Conservation (phyloP, 768 basidiomycete species). For the Tulasnella sp. region DNA sequence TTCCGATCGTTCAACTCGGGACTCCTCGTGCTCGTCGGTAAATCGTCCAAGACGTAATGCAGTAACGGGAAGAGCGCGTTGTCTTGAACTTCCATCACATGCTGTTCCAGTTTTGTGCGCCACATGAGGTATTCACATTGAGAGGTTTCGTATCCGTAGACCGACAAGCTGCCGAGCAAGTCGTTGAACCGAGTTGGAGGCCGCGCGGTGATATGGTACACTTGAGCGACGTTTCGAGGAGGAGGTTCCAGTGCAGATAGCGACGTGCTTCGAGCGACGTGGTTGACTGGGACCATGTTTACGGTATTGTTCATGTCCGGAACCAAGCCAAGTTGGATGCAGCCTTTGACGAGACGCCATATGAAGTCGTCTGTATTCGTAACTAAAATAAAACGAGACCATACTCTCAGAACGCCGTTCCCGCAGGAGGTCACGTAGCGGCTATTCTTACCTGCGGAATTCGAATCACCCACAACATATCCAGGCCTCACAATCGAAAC, state of each 20-base stretch:
- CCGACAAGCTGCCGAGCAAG: conserved; percentile 65
- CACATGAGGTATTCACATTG: conserved; percentile 87
- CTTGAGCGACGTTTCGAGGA: conserved; percentile 35
- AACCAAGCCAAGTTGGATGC: conserved; percentile 90
- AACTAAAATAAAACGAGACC: conserved; percentile 47
- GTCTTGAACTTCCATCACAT: conserved; percentile 90
- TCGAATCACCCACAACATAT: conserved; percentile 92
- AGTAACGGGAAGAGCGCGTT: conserved; percentile 96
- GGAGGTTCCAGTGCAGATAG: conserved; percentile 66
- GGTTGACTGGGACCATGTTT: conserved; percentile 97
- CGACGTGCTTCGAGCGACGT: conserved; percentile 79
- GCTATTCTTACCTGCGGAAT: conserved; percentile 65
- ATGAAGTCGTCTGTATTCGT: conserved; percentile 99
- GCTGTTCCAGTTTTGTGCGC: conserved; percentile 88
- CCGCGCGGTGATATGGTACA: conserved; percentile 74
- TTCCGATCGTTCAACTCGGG: conserved; percentile 86
- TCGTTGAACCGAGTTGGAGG: conserved; percentile 88
- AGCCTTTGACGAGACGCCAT: conserved; percentile 98
- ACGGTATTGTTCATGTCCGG: conserved; percentile 98
- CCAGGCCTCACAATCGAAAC: conserved; percentile 90
- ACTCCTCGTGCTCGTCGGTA: conserved; percentile 93
- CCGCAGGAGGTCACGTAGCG: not conserved
- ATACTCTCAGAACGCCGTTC: not conserved
- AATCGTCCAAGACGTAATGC: conserved; percentile 95
- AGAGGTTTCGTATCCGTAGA: conserved; percentile 75